Percentiles rank a stretch among this genome's conserved stretches.
Evolutionary conservation across 2,329 filamentous ascomycete species (phyloP).

Genomic region (Hymenoscyphus linearis): DNA sequence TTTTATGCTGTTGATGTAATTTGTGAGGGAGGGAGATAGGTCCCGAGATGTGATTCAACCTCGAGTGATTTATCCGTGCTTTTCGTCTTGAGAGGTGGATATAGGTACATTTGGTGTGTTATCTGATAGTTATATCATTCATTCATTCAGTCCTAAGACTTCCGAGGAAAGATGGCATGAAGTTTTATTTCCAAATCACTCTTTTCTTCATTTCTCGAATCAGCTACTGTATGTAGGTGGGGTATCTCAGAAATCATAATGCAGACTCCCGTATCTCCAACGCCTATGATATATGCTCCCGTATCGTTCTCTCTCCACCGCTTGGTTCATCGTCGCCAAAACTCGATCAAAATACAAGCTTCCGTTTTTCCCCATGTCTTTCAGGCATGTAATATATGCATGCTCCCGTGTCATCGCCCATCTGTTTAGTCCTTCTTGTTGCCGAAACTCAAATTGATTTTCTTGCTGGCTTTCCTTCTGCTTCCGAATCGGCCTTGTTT

Average conservation of each 20-base stretch:
- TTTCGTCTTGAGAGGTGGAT: no score
- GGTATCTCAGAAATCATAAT: not conserved
- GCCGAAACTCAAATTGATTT: constrained; percentile 64
- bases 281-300: not conserved
- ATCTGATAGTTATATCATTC: no score
- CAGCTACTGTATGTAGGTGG: not conserved
- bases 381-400: not conserved
- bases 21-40: no score
- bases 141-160: no score
- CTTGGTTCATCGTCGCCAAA: constrained; percentile 54
- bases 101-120: no score
- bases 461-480: constrained; percentile 41
- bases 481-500: constrained; percentile 22
- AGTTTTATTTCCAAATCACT: no score
- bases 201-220: no score
- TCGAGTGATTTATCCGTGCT: no score
- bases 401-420: not conserved
- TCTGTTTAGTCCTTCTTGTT: constrained; percentile 46
- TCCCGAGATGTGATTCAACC: no score
- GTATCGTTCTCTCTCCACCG: not conserved
- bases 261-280: not conserved
- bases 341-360: no score
- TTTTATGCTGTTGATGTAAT: no score
- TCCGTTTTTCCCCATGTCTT: not conserved
- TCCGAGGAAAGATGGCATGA: no score